Evolutionary conservation across 148 eudicot species (phyloP).

Genomic region (Chenopodium berlandieri): DNA sequence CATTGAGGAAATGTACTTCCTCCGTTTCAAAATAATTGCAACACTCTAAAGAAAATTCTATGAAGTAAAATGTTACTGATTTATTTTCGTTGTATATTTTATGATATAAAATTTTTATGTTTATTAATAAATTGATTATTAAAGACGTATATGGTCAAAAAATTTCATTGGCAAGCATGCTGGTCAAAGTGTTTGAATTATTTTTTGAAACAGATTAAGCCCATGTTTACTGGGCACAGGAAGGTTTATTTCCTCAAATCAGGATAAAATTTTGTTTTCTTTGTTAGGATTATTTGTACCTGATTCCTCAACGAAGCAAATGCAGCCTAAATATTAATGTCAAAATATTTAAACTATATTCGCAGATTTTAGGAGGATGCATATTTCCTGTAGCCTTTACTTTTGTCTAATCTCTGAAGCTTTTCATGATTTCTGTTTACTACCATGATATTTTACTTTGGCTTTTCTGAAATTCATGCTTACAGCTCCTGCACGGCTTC

Average conservation of each 20-base stretch:
- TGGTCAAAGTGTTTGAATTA: too few relatives aligned
- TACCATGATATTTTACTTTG: neutral
- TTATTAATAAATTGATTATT: too few relatives aligned
- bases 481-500: slow-evolving; percentile 94
- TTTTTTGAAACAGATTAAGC: too few relatives aligned
- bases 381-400: neutral
- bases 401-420: neutral
- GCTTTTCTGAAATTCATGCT: neutral
- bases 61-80: too few relatives aligned
- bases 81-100: too few relatives aligned
- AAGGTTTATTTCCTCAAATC: neutral
- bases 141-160: too few relatives aligned
- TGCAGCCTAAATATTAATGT: neutral
- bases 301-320: neutral
- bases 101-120: too few relatives aligned
- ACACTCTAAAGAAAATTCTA: too few relatives aligned
- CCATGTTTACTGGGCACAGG: neutral
- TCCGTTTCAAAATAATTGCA: too few relatives aligned
- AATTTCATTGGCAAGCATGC: too few relatives aligned
- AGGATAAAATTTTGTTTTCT: neutral
- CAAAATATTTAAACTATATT: neutral
- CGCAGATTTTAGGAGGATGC: neutral
- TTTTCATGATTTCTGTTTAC: neutral
- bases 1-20: neutral
- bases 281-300: neutral